phyloP scores from a whole-genome alignment of 2,329 filamentous ascomycete species.

The Atkinsonella hypoxylon region DNA sequence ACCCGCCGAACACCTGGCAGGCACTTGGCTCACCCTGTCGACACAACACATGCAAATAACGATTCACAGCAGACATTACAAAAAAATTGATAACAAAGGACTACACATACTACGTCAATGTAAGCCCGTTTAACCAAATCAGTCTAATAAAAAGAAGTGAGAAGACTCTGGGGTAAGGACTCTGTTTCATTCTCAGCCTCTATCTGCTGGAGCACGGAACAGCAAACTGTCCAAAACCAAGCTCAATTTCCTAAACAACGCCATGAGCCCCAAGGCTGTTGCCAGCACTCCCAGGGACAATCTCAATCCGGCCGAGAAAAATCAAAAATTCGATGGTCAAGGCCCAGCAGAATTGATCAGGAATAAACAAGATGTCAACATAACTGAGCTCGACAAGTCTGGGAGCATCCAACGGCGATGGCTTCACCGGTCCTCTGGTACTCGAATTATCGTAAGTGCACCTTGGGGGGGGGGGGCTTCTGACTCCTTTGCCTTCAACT shows the following conservation, averaged over 20 bases:
- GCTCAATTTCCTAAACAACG: too few species aligned
- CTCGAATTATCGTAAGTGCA: conserved; percentile 15
- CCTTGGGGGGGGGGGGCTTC: background rate
- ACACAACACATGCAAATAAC: background rate
- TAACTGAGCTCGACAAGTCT: conserved; percentile 26
- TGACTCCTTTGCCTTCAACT: background rate
- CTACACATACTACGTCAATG: too few species aligned
- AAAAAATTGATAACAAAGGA: too few species aligned
- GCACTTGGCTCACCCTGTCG: background rate
- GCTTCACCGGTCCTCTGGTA: conserved; percentile 18
- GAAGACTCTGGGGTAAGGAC: too few species aligned
- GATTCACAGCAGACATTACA: background rate
- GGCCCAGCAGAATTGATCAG: conserved; percentile 15
- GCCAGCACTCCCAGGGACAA: background rate
- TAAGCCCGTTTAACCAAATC: too few species aligned
- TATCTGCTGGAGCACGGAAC: too few species aligned
- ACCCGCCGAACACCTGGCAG: conserved; percentile 3
- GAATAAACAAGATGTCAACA: conserved; percentile 16
- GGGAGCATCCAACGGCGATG: conserved; percentile 23
- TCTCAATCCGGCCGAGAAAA: background rate
- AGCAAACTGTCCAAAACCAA: background rate
- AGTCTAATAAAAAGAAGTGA: too few species aligned
- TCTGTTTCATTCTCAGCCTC: too few species aligned
- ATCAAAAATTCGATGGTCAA: background rate
- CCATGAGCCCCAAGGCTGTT: background rate